These are phyloP conservation scores for Candida khao-thaluensis DNA, from an alignment of 805 yeast species.

Conservation along the genomic window DNA sequence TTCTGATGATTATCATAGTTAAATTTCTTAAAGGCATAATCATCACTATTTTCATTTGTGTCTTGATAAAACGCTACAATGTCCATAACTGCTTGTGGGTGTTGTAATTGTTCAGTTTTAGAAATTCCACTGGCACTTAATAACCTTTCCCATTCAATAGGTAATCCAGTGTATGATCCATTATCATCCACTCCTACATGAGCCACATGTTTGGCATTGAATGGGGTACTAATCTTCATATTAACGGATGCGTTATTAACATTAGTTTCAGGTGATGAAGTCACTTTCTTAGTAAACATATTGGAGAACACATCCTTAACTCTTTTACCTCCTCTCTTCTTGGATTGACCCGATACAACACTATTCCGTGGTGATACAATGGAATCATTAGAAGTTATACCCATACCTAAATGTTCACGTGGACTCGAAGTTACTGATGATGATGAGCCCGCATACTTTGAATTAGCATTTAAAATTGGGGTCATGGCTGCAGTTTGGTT, in stretches of 20 bases:
- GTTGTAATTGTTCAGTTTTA: slow-evolving; percentile 80
- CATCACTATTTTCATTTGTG: slow-evolving; percentile 40
- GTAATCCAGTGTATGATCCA: slow-evolving; percentile 89
- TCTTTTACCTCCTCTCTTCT: slow-evolving; percentile 39
- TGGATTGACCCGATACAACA: slow-evolving; percentile 10
- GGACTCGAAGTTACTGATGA: slow-evolving; percentile 23
- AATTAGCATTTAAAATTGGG: slow-evolving; percentile 24
- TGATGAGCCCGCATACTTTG: slow-evolving; percentile 1
- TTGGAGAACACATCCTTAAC: slow-evolving; percentile 60
- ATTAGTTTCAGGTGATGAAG: slow-evolving; percentile 8
- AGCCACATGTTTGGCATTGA: slow-evolving; percentile 83
- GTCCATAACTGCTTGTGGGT: slow-evolving; percentile 93
- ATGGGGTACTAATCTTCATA: slow-evolving; percentile 83
- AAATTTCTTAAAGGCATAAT: slow-evolving; percentile 45
- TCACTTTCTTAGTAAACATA: slow-evolving; percentile 42
- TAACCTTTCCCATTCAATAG: slow-evolving; percentile 87
- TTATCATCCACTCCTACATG: slow-evolving; percentile 90
- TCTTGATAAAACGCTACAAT: slow-evolving; percentile 84
- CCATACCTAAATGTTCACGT: slow-evolving; percentile 24
- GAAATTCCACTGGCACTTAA: slow-evolving; percentile 85
- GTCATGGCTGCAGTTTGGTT: slow-evolving; percentile 31
- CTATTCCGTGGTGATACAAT: slow-evolving; percentile 19
- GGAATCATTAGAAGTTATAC: slow-evolving; percentile 15
- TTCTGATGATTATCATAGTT: slow-evolving; percentile 22
- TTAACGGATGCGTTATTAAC: slow-evolving; percentile 21